These are phyloP conservation scores for Tuber umbilicatum DNA, from an alignment of 495 filamentous ascomycete species.

Conservation along the genomic window DNA sequence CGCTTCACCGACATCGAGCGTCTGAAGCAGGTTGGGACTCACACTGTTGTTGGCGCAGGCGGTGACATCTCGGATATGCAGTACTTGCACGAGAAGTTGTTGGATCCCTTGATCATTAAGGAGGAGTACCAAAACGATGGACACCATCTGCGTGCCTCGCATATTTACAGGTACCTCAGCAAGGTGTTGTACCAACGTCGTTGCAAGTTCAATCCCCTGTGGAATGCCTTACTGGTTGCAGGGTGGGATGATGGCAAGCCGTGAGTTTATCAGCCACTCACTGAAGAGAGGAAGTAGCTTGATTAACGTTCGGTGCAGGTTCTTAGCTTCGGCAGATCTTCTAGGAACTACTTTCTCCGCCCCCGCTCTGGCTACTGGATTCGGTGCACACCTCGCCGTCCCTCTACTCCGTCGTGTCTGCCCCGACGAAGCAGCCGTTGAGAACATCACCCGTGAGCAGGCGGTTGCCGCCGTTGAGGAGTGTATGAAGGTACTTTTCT, in stretches of 20 bases:
- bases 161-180: constrained; percentile 89
- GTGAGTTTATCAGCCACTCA: constrained; percentile 23
- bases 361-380: constrained; percentile 86
- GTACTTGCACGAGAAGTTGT: constrained; percentile 75
- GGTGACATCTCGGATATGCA: constrained; percentile 99
- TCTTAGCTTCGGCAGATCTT: constrained; percentile 82
- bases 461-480: constrained; percentile 75
- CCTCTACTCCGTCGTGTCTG: constrained; percentile 78
- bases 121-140: constrained; percentile 67
- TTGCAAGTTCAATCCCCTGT: constrained; percentile 90
- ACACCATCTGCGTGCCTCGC: constrained; percentile 42
- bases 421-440: constrained; percentile 69
- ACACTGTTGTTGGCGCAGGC: constrained; percentile 79
- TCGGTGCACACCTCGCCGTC: constrained; percentile 85
- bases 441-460: constrained; percentile 63
- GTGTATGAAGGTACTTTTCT: constrained; percentile 97
- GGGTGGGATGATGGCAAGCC: constrained; percentile 77
- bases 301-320: constrained; percentile 42
- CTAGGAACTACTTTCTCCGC: constrained; percentile 84
- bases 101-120: constrained; percentile 70
- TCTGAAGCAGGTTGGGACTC: constrained; percentile 72
- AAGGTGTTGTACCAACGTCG: constrained; percentile 94
- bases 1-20: constrained; percentile 92
- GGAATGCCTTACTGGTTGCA: constrained; percentile 88
- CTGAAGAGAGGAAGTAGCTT: not conserved